Conservation (phyloP, 257 asterid genomes). For the Nicotiana knightiana region DNA sequence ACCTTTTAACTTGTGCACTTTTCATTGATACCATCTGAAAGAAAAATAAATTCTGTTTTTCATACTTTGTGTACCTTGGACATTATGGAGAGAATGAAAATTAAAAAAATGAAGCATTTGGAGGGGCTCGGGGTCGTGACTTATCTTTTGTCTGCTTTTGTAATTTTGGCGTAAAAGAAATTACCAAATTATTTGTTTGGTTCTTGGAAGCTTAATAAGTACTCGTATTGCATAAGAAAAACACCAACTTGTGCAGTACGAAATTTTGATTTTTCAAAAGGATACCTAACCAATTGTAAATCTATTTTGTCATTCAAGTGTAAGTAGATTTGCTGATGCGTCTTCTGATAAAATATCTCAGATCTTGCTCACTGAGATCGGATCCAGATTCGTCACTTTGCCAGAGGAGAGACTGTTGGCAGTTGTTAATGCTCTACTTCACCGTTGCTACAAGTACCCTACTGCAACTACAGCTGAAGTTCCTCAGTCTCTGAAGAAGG, state of each 20-base stretch:
- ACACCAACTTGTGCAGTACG: not conserved
- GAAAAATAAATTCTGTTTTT: not conserved
- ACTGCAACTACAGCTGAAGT: conserved; percentile 99
- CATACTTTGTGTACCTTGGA: not conserved
- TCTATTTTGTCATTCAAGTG: not conserved
- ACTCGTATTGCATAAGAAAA: not conserved
- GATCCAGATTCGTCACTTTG: conserved; percentile 90
- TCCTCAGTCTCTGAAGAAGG: conserved; percentile 94
- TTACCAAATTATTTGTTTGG: not conserved
- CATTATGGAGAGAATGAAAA: not conserved
- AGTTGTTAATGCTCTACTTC: conserved; percentile 96
- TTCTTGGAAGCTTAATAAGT: not conserved
- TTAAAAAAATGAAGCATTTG: not conserved
- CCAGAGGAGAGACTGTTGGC: conserved; percentile 99
- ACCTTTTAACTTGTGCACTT: not conserved
- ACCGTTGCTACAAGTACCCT: conserved; percentile 98
- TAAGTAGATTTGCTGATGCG: not conserved
- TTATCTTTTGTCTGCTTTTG: not conserved
- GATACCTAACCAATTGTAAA: not conserved
- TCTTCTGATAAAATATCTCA: conserved; percentile 22
- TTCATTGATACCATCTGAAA: not conserved
- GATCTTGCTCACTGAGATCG: conserved; percentile 93
- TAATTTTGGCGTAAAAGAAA: not conserved
- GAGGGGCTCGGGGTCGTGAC: not conserved
- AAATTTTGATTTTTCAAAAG: not conserved